Percentiles rank a stretch among this genome's conserved stretches.
Conservation (phyloP, 331 rosid species). For the Quercus tomentella region DNA sequence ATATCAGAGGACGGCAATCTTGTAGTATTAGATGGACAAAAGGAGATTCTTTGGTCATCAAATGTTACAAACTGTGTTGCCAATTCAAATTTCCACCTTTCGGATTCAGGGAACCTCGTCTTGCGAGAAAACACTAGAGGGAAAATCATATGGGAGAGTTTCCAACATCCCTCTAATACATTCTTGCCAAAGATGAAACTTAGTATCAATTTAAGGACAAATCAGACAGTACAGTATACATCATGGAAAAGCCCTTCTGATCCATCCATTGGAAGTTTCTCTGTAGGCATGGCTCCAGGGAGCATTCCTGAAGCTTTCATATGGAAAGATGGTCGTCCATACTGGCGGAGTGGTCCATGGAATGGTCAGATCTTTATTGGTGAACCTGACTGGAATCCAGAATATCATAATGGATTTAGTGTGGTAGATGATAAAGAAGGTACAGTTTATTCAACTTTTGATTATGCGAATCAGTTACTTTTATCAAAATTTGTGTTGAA, state of each 20-base stretch:
- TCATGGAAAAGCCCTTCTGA: constrained; percentile 23
- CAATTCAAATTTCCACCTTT: constrained; percentile 6
- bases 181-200: constrained; percentile 31
- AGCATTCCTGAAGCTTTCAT: background rate
- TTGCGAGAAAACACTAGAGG: background rate
- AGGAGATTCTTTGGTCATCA: constrained; percentile 16
- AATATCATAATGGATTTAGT: background rate
- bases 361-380: constrained; percentile 24
- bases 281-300: background rate
- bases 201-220: constrained; percentile 13
- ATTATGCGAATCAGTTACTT: background rate
- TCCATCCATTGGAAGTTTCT: constrained; percentile 17
- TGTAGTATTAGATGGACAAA: constrained; percentile 6
- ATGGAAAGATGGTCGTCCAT: background rate
- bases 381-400: background rate
- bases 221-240: background rate
- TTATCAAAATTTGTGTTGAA: background rate
- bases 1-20: constrained; percentile 29
- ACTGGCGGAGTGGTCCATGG: constrained; percentile 26
- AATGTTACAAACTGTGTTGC: background rate
- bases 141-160: constrained; percentile 35
- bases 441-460: background rate
- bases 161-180: constrained; percentile 36
- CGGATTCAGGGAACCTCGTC: constrained; percentile 13
- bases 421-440: background rate